phyloP scores from a whole-genome alignment of 176 grass and related monocot species.

The Triticum turgidum region DNA sequence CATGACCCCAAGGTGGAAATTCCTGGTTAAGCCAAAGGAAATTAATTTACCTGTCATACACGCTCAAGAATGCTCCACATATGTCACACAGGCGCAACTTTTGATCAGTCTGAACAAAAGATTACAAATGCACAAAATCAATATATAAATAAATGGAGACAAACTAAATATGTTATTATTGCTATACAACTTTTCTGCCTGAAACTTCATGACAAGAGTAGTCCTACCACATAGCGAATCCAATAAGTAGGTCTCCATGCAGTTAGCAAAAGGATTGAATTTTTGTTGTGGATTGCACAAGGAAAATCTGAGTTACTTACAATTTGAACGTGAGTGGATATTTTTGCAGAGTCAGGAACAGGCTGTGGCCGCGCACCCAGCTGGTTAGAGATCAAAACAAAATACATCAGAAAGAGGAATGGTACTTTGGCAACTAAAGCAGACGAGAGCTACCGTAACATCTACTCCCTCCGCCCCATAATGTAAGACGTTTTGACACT shows the following conservation, averaged over 20 bases:
- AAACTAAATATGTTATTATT: neutral
- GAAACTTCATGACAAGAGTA: neutral
- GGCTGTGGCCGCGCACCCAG: conserved; percentile 57
- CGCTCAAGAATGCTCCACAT: conserved; percentile 98
- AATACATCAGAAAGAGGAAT: conserved; percentile 14
- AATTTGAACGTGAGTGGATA: conserved; percentile 73
- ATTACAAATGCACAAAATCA: conserved; percentile 21
- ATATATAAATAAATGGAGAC: conserved; percentile 10
- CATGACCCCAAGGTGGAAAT: conserved; percentile 27
- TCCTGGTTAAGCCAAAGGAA: neutral
- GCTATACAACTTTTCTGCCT: neutral
- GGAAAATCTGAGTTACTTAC: conserved; percentile 52
- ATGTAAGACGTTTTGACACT: too few species aligned
- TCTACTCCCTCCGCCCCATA: neutral
- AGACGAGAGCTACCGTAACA: conserved; percentile 21
- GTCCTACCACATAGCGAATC: neutral
- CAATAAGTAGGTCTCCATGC: neutral
- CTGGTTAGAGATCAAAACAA: conserved; percentile 39
- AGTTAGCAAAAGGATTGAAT: neutral
- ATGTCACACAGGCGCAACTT: conserved; percentile 95
- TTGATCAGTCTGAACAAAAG: conserved; percentile 86
- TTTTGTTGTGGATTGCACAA: conserved; percentile 1
- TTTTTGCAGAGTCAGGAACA: conserved; percentile 68
- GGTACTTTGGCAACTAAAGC: conserved; percentile 11
- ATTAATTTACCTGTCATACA: conserved; percentile 69